Percentiles rank a stretch among this genome's conserved stretches.
phyloP scores from a whole-genome alignment of 169 alveolate species.

The Eimeria praecox region DNA sequence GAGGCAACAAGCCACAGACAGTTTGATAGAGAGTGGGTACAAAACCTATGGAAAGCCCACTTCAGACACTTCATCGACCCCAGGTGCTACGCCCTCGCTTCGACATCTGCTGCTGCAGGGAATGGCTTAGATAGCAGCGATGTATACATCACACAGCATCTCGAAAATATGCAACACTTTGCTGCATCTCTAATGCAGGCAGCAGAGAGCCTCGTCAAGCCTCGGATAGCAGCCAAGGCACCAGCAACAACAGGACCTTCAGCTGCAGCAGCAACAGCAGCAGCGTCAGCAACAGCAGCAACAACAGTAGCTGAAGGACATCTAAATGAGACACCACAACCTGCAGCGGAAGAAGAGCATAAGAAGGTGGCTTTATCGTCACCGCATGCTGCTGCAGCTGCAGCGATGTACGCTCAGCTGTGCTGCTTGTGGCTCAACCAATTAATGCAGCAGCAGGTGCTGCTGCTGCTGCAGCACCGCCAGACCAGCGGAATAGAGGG shows the following conservation, averaged over 20 bases:
- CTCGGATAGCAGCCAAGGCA: neutral
- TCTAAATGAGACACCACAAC: neutral
- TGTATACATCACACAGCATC: neutral
- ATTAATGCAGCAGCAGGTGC: constrained; percentile 56
- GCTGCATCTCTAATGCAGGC: constrained; percentile 6
- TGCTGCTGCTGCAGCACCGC: constrained; percentile 50
- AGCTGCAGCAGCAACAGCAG: neutral
- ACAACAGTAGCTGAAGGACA: neutral
- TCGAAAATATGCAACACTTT: neutral
- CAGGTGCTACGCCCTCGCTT: neutral
- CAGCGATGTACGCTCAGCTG: constrained; percentile 18
- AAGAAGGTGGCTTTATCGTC: neutral
- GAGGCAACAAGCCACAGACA: neutral
- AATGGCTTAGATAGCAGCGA: neutral
- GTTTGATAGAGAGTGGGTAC: neutral
- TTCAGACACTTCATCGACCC: neutral
- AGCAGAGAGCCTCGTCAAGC: constrained; percentile 26
- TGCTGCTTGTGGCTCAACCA: constrained; percentile 29
- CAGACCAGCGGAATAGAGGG: constrained; percentile 44
- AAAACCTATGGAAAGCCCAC: neutral
- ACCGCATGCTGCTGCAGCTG: constrained; percentile 1
- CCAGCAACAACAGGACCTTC: neutral
- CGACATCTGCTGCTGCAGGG: neutral
- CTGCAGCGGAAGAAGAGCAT: neutral
- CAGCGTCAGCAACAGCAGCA: constrained; percentile 14